A percentile compares a stretch with the other conserved stretches of the same genome.
phyloP scores from a whole-genome alignment of 176 grass and related monocot genomes.

The Rhynchospora tenuis region DNA sequence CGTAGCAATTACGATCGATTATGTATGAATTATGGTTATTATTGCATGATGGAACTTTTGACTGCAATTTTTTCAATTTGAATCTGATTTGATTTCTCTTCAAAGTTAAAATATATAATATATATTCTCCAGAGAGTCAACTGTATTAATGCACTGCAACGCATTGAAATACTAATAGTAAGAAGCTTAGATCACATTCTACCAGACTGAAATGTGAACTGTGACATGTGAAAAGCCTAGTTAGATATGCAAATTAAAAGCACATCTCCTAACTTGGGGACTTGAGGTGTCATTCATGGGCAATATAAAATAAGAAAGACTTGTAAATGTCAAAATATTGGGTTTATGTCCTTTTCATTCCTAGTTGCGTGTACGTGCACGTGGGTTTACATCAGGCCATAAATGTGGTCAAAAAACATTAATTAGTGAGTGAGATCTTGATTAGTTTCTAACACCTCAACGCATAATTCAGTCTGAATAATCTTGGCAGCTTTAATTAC shows the following conservation, averaged over 20 bases:
- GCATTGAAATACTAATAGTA: neutral
- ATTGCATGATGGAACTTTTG: too few species aligned
- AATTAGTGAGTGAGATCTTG: neutral
- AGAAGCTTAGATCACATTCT: neutral
- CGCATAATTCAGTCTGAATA: neutral
- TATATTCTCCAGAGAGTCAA: neutral
- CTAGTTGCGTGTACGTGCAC: neutral
- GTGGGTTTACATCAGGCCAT: neutral
- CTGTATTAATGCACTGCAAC: neutral
- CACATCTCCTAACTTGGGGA: neutral
- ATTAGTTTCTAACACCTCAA: neutral
- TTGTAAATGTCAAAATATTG: conserved; percentile 10
- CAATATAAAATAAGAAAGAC: neutral
- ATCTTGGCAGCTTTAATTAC: neutral
- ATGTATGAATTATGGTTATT: too few species aligned
- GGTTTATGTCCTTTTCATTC: conserved; percentile 16
- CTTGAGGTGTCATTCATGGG: neutral
- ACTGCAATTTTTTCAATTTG: neutral
- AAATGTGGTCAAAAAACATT: conserved; percentile 5
- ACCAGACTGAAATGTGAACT: neutral
- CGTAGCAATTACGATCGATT: too few species aligned
- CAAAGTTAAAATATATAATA: too few species aligned
- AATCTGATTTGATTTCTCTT: too few species aligned
- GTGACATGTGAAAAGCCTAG: neutral
- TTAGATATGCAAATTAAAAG: neutral